Evolutionary conservation across 2,329 filamentous ascomycete genomes (phyloP).

Genomic region (Alternaria solani): DNA sequence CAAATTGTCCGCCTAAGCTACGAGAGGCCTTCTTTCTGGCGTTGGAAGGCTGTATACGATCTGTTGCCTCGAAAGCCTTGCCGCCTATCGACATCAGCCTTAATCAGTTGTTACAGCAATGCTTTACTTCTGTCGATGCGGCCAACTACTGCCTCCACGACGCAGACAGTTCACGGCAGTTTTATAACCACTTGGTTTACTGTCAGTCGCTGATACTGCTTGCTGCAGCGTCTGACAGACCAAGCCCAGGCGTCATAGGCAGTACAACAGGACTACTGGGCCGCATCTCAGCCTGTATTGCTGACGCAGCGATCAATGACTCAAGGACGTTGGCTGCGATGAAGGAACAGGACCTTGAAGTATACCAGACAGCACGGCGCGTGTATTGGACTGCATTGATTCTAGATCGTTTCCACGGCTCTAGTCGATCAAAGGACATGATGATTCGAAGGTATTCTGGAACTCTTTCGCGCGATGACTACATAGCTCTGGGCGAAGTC

Average conservation of each 20-base stretch:
- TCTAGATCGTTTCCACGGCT: conserved; percentile 49
- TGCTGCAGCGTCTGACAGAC: conserved; percentile 44
- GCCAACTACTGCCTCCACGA: conserved; percentile 41
- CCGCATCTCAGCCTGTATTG: conserved; percentile 42
- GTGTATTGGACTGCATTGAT: conserved; percentile 50
- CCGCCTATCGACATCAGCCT: conserved; percentile 35
- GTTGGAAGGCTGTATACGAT: conserved; percentile 45
- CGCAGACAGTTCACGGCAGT: conserved; percentile 36
- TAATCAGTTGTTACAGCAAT: conserved; percentile 41
- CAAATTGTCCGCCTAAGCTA: conserved; percentile 45
- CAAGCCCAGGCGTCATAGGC: conserved; percentile 36
- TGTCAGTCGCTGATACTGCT: conserved; percentile 45
- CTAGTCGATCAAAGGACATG: conserved; percentile 44
- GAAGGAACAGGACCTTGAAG: conserved; percentile 43
- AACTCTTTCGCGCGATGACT: conserved; percentile 44
- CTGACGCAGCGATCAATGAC: conserved; percentile 45
- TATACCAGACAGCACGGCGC: conserved; percentile 42
- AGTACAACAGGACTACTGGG: conserved; percentile 43
- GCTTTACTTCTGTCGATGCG: conserved; percentile 38
- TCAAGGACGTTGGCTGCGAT: conserved; percentile 32
- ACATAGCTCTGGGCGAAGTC: conserved; percentile 41
- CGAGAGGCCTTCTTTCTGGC: conserved; percentile 49
- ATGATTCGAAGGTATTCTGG: conserved; percentile 43
- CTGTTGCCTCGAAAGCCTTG: conserved; percentile 40
- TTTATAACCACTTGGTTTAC: conserved; percentile 46